Percentiles rank a stretch among this genome's conserved stretches.
phyloP scores from a whole-genome alignment of 208 protist species.

The Crithidia bombi region DNA sequence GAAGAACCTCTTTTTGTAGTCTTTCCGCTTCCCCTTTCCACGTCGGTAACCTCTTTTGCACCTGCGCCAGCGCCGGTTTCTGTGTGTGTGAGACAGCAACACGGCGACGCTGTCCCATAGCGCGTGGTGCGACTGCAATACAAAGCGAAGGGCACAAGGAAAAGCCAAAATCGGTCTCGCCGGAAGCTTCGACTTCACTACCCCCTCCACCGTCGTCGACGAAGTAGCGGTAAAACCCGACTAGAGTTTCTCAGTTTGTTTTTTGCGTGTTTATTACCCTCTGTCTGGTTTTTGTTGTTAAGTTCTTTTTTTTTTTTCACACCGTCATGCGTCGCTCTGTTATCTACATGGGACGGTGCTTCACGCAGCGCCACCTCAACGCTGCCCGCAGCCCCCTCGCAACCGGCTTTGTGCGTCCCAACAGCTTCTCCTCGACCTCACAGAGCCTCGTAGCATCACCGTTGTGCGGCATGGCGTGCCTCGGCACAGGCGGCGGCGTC shows the following conservation, averaged over 20 bases:
- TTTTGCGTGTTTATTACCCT: not conserved
- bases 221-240: not conserved
- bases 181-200: no score
- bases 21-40: not conserved
- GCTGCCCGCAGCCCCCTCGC: slow-evolving; percentile 73
- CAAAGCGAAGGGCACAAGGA: no score
- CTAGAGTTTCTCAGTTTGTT: not conserved
- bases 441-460: slow-evolving; percentile 51
- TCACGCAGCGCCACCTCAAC: slow-evolving; percentile 87
- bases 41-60: not conserved
- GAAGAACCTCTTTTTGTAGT: not conserved
- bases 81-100: not conserved
- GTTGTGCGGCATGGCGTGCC: slow-evolving; percentile 35
- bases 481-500: slow-evolving; percentile 29
- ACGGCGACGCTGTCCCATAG: not conserved
- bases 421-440: slow-evolving; percentile 46
- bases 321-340: slow-evolving; percentile 74
- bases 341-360: slow-evolving; percentile 86
- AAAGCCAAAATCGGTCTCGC: no score
- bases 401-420: slow-evolving; percentile 82
- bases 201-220: no score
- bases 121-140: not conserved
- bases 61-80: not conserved
- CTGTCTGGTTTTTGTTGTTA: slow-evolving; percentile 1
- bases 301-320: slow-evolving; percentile 7